Evolutionary conservation across 1,284 basidiomycete species (phyloP).

Genomic region (Sphaerobolus stellatus): DNA sequence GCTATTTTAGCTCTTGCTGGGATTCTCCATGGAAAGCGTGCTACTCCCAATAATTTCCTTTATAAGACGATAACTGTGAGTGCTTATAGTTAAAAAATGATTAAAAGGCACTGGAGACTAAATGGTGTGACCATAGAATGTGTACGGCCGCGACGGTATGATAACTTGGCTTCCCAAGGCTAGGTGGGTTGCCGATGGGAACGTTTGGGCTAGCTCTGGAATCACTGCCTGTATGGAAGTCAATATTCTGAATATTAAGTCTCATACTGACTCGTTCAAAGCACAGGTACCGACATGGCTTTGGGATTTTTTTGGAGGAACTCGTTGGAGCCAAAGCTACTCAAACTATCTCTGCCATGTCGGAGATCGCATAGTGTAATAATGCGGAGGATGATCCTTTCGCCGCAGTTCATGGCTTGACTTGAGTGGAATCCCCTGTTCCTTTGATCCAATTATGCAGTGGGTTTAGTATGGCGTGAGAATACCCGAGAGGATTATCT

Average conservation of each 20-base stretch:
- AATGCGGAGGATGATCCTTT: not conserved
- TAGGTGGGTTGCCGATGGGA: not conserved
- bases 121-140: not conserved
- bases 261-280: too few species aligned
- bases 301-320: not conserved
- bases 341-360: not conserved
- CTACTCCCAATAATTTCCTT: slow-evolving; percentile 9
- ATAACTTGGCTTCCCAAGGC: not conserved
- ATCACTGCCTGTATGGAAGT: not conserved
- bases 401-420: not conserved
- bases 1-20: slow-evolving; percentile 9
- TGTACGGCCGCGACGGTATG: not conserved
- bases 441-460: too few species aligned
- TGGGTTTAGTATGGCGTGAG: too few species aligned
- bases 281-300: not conserved
- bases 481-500: too few species aligned
- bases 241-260: not conserved
- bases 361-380: not conserved
- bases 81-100: not conserved
- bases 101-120: not conserved
- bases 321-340: not conserved
- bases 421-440: too few species aligned
- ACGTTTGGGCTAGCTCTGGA: slow-evolving; percentile 1
- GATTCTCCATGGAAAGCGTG: slow-evolving; percentile 10
- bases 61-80: not conserved